Conservation (phyloP, 139 green algal genomes). For the Closterium sp. region DNA sequence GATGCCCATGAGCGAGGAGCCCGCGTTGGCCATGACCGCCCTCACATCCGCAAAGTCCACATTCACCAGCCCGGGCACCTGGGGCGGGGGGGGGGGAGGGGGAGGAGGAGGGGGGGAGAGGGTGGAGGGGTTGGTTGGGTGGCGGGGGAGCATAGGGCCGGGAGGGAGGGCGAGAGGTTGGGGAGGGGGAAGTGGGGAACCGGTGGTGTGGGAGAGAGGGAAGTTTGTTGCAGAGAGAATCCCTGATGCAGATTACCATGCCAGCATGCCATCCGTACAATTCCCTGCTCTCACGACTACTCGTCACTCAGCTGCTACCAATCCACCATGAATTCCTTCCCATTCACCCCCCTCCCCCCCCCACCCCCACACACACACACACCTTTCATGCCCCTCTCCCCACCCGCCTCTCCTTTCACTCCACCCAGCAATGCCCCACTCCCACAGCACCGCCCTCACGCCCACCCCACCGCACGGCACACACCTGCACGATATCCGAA, state of each 20-base stretch:
- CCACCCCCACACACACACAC: too few relatives aligned
- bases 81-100: background rate
- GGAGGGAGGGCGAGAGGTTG: too few relatives aligned
- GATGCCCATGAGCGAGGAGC: slow-evolving; percentile 84
- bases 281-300: background rate
- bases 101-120: background rate
- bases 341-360: too few relatives aligned
- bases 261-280: background rate
- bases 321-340: too few relatives aligned
- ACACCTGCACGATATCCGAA: slow-evolving; percentile 91
- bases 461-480: background rate
- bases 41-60: slow-evolving; percentile 97
- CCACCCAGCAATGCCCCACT: background rate
- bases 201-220: background rate
- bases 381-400: background rate
- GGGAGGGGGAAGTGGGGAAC: background rate
- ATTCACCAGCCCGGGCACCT: slow-evolving; percentile 88
- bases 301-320: background rate
- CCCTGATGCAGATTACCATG: too few relatives aligned
- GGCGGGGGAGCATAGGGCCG: too few relatives aligned
- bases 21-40: slow-evolving; percentile 81
- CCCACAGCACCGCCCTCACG: too few relatives aligned
- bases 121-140: background rate
- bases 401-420: background rate
- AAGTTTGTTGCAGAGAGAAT: too few relatives aligned